A percentile compares a stretch with the other conserved stretches of the same genome.
These are phyloP conservation scores for Aspergillus aculeatinus DNA, from an alignment of 2,329 filamentous ascomycete species.

Conservation along the genomic window DNA sequence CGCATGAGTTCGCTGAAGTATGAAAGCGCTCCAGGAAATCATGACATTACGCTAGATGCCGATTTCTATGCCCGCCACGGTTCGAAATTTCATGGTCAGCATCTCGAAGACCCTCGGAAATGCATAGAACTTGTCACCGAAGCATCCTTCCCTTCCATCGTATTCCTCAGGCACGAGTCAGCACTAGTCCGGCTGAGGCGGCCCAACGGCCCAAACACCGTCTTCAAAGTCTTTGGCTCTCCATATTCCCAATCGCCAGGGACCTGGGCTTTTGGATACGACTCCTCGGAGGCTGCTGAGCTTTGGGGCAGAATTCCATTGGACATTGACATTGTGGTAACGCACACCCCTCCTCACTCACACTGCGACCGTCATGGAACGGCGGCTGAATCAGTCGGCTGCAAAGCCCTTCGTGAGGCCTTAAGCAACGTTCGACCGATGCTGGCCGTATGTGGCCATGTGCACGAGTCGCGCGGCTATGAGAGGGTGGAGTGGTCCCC, in stretches of 20 bases:
- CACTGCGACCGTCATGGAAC: constrained; percentile 46
- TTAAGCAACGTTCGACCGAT: constrained; percentile 51
- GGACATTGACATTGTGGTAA: constrained; percentile 55
- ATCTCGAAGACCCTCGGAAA: constrained; percentile 44
- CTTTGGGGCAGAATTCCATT: constrained; percentile 53
- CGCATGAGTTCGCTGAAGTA: neutral
- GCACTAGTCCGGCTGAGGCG: constrained; percentile 46
- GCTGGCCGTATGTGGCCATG: constrained; percentile 59
- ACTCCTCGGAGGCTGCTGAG: constrained; percentile 37
- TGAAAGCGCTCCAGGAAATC: constrained; percentile 50
- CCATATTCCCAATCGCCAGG: constrained; percentile 51
- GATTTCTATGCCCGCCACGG: constrained; percentile 48
- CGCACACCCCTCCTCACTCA: constrained; percentile 55
- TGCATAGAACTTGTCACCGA: constrained; percentile 45
- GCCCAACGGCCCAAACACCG: constrained; percentile 47
- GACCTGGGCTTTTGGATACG: constrained; percentile 59
- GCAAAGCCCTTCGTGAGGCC: constrained; percentile 46
- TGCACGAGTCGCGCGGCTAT: constrained; percentile 57
- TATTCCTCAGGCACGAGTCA: constrained; percentile 54
- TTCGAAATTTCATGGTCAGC: constrained; percentile 45
- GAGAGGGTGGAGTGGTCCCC: constrained; percentile 51
- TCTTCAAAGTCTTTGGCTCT: constrained; percentile 59
- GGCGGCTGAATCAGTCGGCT: constrained; percentile 45
- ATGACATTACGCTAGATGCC: constrained; percentile 56
- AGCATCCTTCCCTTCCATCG: constrained; percentile 44